These are phyloP conservation scores for Tubosaeta sp. DNA, from an alignment of 768 basidiomycete species.

Conservation along the genomic window DNA sequence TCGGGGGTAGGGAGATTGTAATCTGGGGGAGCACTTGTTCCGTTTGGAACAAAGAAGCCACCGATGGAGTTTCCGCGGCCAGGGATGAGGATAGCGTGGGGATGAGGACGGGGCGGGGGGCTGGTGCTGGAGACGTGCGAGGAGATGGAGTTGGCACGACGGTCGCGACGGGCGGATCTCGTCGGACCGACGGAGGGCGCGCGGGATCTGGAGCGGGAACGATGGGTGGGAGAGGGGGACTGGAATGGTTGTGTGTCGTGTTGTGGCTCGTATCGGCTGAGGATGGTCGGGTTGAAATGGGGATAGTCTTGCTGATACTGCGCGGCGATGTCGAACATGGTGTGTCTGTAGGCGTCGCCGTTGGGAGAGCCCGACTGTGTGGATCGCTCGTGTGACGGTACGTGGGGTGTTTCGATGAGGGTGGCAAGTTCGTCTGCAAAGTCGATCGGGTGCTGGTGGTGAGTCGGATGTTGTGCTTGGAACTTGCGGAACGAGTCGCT, in stretches of 20 bases:
- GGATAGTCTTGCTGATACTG: constrained; percentile 32
- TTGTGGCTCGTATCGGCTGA: constrained; percentile 40
- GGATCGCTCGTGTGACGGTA: constrained; percentile 39
- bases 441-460: constrained; percentile 38
- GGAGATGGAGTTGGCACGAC: constrained; percentile 59
- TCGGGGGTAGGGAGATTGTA: constrained; percentile 46
- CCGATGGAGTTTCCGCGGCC: constrained; percentile 32
- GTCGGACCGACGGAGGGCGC: constrained; percentile 45
- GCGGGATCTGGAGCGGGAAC: constrained; percentile 45
- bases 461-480: constrained; percentile 1
- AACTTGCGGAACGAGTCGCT: constrained; percentile 57
- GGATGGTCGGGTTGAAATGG: constrained; percentile 50
- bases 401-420: constrained; percentile 42
- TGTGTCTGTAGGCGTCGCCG: constrained; percentile 45
- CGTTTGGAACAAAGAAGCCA: constrained; percentile 30
- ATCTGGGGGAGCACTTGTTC: constrained; percentile 26
- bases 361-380: constrained; percentile 39
- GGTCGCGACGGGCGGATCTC: constrained; percentile 44
- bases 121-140: constrained; percentile 51
- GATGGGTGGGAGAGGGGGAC: constrained; percentile 24
- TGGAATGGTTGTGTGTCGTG: constrained; percentile 24
- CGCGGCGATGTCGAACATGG: constrained; percentile 60
- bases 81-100: constrained; percentile 72
- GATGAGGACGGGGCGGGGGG: constrained; percentile 43
- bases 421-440: constrained; percentile 66